Percentiles rank a stretch among this genome's conserved stretches.
phyloP scores from a whole-genome alignment of 345 rosid species.

The Aquilaria sinensis region DNA sequence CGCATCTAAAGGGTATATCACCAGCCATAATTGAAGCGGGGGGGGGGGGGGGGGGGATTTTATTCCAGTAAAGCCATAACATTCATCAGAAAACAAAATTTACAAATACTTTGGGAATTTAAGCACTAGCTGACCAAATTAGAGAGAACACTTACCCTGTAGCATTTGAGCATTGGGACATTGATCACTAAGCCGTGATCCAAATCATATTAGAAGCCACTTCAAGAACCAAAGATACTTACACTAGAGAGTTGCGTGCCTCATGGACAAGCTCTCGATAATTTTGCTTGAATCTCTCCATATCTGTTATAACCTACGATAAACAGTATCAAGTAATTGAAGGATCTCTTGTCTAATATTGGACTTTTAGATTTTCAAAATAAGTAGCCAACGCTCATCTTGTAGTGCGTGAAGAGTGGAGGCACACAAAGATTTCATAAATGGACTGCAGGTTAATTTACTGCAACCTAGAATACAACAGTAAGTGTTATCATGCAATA shows the following conservation, averaged over 20 bases:
- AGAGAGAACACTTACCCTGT: not conserved
- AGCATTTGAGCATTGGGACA: not conserved
- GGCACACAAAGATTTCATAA: not conserved
- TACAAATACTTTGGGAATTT: not conserved
- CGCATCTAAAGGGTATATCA: no score
- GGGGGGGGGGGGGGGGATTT: no score
- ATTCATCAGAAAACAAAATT: not conserved
- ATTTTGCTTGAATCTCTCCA: conserved; percentile 81
- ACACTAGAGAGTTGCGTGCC: conserved; percentile 48
- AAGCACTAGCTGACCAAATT: not conserved
- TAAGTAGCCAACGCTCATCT: no score
- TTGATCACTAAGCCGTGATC: no score
- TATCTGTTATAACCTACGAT: conserved; percentile 61
- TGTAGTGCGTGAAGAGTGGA: not conserved
- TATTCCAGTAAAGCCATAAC: no score
- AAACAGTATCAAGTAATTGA: conserved; percentile 4
- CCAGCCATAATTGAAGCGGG: no score
- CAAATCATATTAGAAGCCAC: conserved; percentile 7
- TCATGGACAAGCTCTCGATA: conserved; percentile 39
- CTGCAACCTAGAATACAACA: not conserved
- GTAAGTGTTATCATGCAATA: not conserved
- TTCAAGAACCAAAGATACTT: conserved; percentile 18
- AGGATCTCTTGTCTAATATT: not conserved
- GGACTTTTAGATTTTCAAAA: no score
- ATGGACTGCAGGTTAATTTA: no score